phyloP scores from a whole-genome alignment of 495 filamentous ascomycete species.

The Tuber melanosporum region DNA sequence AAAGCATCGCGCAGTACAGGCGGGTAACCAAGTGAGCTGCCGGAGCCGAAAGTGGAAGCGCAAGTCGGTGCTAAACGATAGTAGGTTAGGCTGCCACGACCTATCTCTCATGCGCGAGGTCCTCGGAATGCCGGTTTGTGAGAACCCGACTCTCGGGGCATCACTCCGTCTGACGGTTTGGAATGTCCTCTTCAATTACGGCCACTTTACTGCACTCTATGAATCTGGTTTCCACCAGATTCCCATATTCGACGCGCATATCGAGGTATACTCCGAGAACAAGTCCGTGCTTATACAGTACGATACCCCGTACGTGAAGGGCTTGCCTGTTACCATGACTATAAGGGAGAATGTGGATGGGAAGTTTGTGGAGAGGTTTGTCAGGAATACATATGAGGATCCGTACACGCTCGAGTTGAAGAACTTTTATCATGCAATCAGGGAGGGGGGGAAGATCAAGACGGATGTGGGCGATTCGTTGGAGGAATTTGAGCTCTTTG shows the following conservation, averaged over 20 bases:
- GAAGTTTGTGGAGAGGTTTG: conserved; percentile 40
- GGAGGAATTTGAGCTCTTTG: conserved; percentile 48
- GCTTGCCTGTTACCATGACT: conserved; percentile 48
- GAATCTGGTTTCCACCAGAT: conserved; percentile 53
- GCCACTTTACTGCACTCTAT: conserved; percentile 51
- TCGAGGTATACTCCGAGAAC: conserved; percentile 50
- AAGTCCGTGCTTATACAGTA: conserved; percentile 51
- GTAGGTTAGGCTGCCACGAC: conserved; percentile 52
- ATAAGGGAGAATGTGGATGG: conserved; percentile 47
- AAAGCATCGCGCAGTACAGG: background rate
- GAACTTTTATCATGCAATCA: conserved; percentile 48
- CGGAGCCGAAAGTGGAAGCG: background rate
- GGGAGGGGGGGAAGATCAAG: conserved; percentile 46
- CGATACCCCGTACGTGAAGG: conserved; percentile 51
- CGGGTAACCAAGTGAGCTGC: background rate
- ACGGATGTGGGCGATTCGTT: conserved; percentile 50
- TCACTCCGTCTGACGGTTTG: conserved; percentile 49
- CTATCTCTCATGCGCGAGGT: conserved; percentile 53
- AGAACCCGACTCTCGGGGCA: conserved; percentile 45
- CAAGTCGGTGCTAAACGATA: background rate
- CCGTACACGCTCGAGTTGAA: conserved; percentile 50
- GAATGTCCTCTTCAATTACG: conserved; percentile 47
- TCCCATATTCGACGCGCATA: conserved; percentile 53
- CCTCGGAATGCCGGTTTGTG: conserved; percentile 45
- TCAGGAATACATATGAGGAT: conserved; percentile 49